Evolutionary conservation across 768 basidiomycete genomes (phyloP), one percentile per base, ranked within the genome.

Genomic region (Rhizopogon rudus): DNA sequence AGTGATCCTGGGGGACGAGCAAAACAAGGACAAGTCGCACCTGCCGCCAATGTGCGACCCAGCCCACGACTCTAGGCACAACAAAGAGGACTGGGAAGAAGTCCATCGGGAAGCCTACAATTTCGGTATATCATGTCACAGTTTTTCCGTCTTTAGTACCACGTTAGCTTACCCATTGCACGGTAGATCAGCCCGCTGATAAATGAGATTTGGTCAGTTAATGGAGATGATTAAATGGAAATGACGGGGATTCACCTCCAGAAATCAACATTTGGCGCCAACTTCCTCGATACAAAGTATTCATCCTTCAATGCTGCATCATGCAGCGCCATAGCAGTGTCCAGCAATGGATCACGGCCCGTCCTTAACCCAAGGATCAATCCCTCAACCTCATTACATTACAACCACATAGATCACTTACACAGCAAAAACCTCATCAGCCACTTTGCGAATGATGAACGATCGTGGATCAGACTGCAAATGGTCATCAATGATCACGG

Each of bases 11-110:
- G n/a, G 25, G 33, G 45, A 33, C 10, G 45, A 33, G 20, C 17
- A 43, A 12, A n/a, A 39, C n/a, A 44, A 51, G 28, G 44, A 53
- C 17, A 10, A 31, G 14, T 58, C 70, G 52, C 54, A 84, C 88
- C 80, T 91, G 90, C 53, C 90, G 79, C 93, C 93, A 95, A 69
- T 94, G 93, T 0, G 92, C 90, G 7, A 95, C 76, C 93, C 93
- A 95, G 17, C 93, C 93, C 28, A 92, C 91, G 7, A 96, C 91
- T 20, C 93, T 83, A 1, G 93, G 93, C 2, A 96, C 92, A 17
- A 87, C 92, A 65, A 96, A 96, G 33, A 96, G 74, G 20, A 96
- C 93, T 0, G 93, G 93, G 83, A 94, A 95, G 71, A 90, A 95
- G 73, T 96, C 93, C 60, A 90, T 78, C 2, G 93, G 93, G 80